A percentile compares a stretch with the other conserved stretches of the same genome.
These are phyloP conservation scores for Citeromyces siamensis DNA, from an alignment of 1,139 yeast species.

Conservation along the genomic window DNA sequence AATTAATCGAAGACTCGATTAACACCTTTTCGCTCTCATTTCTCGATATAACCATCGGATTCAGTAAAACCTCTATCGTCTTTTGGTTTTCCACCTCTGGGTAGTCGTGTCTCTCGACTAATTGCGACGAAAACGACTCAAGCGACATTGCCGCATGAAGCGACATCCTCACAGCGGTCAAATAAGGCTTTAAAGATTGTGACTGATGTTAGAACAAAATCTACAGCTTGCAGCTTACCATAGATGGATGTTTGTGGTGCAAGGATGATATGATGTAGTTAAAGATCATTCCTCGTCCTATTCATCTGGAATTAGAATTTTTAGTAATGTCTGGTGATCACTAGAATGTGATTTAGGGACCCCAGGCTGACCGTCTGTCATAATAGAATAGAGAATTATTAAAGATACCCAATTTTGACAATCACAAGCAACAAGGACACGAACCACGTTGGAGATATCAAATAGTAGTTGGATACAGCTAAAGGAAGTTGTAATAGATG, in stretches of 20 bases:
- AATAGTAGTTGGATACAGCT: too few species aligned
- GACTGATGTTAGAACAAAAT: slow-evolving; percentile 25
- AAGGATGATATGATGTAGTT: not conserved
- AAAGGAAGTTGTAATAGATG: too few species aligned
- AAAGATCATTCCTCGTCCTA: not conserved
- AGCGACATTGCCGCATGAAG: slow-evolving; percentile 91
- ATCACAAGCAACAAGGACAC: too few species aligned
- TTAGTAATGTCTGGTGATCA: too few species aligned
- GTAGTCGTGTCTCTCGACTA: slow-evolving; percentile 92
- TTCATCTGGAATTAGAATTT: too few species aligned
- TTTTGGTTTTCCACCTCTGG: slow-evolving; percentile 90
- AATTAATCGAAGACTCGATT: slow-evolving; percentile 90
- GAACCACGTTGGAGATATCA: too few species aligned
- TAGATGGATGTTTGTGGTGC: not conserved
- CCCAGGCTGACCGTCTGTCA: too few species aligned
- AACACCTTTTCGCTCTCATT: slow-evolving; percentile 88
- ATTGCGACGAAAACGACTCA: slow-evolving; percentile 90
- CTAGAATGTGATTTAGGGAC: too few species aligned
- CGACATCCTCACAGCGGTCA: slow-evolving; percentile 88
- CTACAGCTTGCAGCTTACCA: not conserved
- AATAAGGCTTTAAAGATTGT: slow-evolving; percentile 91
- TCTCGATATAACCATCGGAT: slow-evolving; percentile 85
- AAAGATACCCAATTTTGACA: too few species aligned
- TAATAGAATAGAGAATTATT: too few species aligned
- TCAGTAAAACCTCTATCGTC: slow-evolving; percentile 71